Percentiles rank a stretch among this genome's conserved stretches.
These are phyloP conservation scores for Parascedosporium putredinis DNA, from an alignment of 2,329 filamentous ascomycete species.

Conservation along the genomic window DNA sequence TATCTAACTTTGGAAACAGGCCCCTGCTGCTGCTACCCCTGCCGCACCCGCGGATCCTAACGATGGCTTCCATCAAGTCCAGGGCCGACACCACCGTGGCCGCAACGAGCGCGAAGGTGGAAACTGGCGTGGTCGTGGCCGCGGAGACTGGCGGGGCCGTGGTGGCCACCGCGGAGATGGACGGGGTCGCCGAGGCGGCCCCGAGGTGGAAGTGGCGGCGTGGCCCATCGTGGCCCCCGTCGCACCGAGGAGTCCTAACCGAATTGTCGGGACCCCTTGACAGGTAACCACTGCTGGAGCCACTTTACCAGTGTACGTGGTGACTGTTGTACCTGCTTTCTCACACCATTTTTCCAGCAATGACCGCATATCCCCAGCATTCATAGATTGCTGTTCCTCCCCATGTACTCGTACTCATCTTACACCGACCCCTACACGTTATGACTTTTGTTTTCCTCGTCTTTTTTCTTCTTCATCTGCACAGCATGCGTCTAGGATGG, in stretches of 20 bases:
- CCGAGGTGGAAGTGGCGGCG: constrained; percentile 21
- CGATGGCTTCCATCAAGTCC: constrained; percentile 67
- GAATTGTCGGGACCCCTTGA: background rate
- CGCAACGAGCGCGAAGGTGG: constrained; percentile 42
- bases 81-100: constrained; percentile 39
- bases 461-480: background rate
- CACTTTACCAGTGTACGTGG: background rate
- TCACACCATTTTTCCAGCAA: background rate
- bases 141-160: constrained; percentile 40
- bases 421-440: background rate
- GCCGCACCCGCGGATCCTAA: constrained; percentile 30
- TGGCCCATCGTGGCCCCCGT: constrained; percentile 23
- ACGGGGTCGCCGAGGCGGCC: constrained; percentile 29
- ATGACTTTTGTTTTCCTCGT: background rate
- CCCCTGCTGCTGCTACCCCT: constrained; percentile 26
- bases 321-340: background rate
- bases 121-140: constrained; percentile 28
- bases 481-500: constrained; percentile 7
- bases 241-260: constrained; percentile 14
- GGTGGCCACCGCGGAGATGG: constrained; percentile 39
- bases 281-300: background rate
- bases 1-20: constrained; percentile 14
- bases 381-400: background rate
- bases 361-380: background rate
- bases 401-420: background rate